A percentile compares a stretch with the other conserved stretches of the same genome.
Evolutionary conservation across 192 early-diverging fungal species (phyloP).

Genomic region (Physocladia obscura): DNA sequence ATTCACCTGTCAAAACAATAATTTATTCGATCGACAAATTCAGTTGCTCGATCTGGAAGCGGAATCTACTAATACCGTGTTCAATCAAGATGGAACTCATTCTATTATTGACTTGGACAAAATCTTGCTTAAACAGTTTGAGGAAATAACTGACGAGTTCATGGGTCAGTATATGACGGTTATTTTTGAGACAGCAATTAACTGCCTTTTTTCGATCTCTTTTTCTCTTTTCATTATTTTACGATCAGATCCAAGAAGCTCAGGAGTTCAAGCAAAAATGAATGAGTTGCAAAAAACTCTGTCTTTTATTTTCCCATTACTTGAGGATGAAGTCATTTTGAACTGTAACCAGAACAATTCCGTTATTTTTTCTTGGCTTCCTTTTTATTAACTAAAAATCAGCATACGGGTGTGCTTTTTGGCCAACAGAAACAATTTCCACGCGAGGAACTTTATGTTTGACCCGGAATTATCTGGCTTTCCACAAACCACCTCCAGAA

Average conservation of each 20-base stretch:
- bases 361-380: not conserved
- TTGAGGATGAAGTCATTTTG: slow-evolving; percentile 43
- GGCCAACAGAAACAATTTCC: slow-evolving; percentile 31
- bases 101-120: slow-evolving; percentile 33
- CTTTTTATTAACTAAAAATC: too few species aligned
- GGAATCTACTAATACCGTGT: slow-evolving; percentile 1
- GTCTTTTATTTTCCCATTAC: slow-evolving; percentile 32
- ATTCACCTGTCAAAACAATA: too few species aligned
- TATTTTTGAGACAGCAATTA: not conserved
- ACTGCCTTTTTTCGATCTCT: slow-evolving; percentile 10
- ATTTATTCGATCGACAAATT: not conserved
- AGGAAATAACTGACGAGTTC: slow-evolving; percentile 53
- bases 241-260: slow-evolving; percentile 40
- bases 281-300: slow-evolving; percentile 33
- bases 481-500: slow-evolving; percentile 15
- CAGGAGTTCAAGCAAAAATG: slow-evolving; percentile 31
- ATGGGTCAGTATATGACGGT: slow-evolving; percentile 31
- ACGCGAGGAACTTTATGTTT: slow-evolving; percentile 45
- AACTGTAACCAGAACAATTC: slow-evolving; percentile 39
- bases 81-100: slow-evolving; percentile 13
- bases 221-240: not conserved
- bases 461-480: slow-evolving; percentile 44
- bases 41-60: slow-evolving; percentile 43
- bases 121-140: slow-evolving; percentile 51
- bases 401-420: slow-evolving; percentile 50